Base-by-base conservation (phyloP, 2,329 filamentous ascomycete genomes). In the Fusarium drepaniforme region DNA sequence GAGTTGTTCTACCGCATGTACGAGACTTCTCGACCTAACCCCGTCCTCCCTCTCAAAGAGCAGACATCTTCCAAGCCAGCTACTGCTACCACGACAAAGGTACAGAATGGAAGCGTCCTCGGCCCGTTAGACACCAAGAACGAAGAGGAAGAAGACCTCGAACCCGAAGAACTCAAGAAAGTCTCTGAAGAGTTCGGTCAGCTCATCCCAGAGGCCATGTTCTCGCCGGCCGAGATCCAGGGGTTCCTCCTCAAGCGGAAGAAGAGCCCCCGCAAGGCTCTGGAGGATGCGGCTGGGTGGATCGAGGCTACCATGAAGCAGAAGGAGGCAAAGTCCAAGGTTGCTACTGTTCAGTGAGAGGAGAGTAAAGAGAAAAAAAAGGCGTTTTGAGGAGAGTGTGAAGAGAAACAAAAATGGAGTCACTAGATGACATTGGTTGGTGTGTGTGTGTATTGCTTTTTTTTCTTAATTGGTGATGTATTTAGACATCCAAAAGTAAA, bases 1-100 rank as follows among this genome's bases (percentile, higher is more conserved):
- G 89, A 92, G 80, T 84, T 92, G 3, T 92, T 92, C 71, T 82
- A 88, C 75, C 83, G 90, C 25, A 92, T 92, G 90, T 92, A 91
- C 77, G 88, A 89, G 77, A 82, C 82, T 3, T 86, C 76, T 5
- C 64, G 73, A 12, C 35, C 60, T 15, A 77, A 78, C 35, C 63
- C 64, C 3, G 62, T 67, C 9, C 53, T 67, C 30, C 67, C 62
- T 13, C 62, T 68, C 18, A 68, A 66, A 44, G 61, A 51, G 23
- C 44, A 28, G 28, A 18, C 46, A 3, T 53, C 56, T n/a, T 35
- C 66, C 21, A 67, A 33, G 30, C 11, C 44, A 16, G 16, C 18
- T 8, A 16, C 21, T 8, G 42, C 64, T 5, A 23, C 35, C 12
- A n/a, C 53, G 3, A n/a, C 58, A 9, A 72, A 66, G 49, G 38